A percentile compares a stretch with the other conserved stretches of the same genome.
Evolutionary conservation across 768 basidiomycete genomes (phyloP).

Genomic region (Lyophyllum semitale): DNA sequence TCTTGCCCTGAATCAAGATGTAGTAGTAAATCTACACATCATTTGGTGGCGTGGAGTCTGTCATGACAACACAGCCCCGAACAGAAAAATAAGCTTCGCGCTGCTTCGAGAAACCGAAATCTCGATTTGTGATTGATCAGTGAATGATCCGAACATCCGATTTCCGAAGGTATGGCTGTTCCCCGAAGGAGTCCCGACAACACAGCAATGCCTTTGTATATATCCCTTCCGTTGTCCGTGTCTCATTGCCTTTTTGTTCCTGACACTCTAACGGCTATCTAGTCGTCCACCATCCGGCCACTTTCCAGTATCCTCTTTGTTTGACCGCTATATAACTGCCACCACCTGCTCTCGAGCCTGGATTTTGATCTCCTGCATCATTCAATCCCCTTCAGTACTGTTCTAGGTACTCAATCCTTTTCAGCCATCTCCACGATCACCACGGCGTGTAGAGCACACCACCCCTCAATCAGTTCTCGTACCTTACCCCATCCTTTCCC

Average conservation of each 20-base stretch:
- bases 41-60: slow-evolving; percentile 3
- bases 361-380: slow-evolving; percentile 6
- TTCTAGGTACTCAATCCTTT: not conserved
- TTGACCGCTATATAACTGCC: too few species aligned
- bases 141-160: slow-evolving; percentile 10
- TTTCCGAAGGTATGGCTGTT: slow-evolving; percentile 15
- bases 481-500: slow-evolving; percentile 19
- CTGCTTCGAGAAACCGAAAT: slow-evolving; percentile 10
- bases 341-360: too few species aligned
- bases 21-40: not conserved
- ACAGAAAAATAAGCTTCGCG: slow-evolving; percentile 4
- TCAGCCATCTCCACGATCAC: slow-evolving; percentile 2
- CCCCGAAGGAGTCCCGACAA: slow-evolving; percentile 12
- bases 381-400: not conserved
- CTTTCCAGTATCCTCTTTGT: too few species aligned
- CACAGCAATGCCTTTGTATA: slow-evolving; percentile 15
- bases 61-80: slow-evolving; percentile 12
- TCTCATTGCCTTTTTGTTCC: slow-evolving; percentile 1
- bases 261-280: slow-evolving; percentile 5
- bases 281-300: not conserved
- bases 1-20: not conserved
- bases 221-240: not conserved
- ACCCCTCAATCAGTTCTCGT: too few species aligned
- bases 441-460: slow-evolving; percentile 10
- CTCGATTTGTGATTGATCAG: slow-evolving; percentile 16